Percentiles rank a stretch among this genome's conserved stretches.
Evolutionary conservation across 164 flowering plant genomes (phyloP).

Genomic region (Houttuynia cordata): DNA sequence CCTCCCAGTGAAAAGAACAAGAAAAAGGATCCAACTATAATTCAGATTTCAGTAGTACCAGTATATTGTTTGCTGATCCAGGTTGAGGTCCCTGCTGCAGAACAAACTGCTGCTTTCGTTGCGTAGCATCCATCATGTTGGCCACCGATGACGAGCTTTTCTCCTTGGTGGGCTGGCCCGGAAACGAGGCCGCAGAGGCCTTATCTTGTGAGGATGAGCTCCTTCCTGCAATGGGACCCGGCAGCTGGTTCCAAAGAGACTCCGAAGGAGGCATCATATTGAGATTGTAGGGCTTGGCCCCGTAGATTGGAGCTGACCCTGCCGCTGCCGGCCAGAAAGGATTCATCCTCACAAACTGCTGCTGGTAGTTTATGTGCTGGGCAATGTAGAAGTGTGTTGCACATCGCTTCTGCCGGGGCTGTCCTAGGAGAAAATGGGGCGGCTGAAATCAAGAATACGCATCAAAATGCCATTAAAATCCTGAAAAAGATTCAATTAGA

Average conservation of each 20-base stretch:
- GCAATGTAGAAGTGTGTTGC: constrained; percentile 95
- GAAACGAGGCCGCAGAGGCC: constrained; percentile 19
- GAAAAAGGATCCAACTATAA: background rate
- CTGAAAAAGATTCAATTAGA: background rate
- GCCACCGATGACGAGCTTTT: constrained; percentile 30
- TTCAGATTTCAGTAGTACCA: constrained; percentile 32
- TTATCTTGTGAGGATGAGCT: constrained; percentile 42
- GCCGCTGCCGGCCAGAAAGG: constrained; percentile 76
- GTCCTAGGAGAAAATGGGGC: constrained; percentile 40
- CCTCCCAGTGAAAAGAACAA: background rate
- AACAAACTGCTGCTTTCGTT: constrained; percentile 54
- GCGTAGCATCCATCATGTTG: constrained; percentile 10
- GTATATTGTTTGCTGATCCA: constrained; percentile 47
- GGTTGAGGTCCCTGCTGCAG: constrained; percentile 62
- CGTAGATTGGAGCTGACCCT: constrained; percentile 56
- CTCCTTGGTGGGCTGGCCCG: constrained; percentile 31
- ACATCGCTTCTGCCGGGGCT: constrained; percentile 69
- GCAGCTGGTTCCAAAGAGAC: constrained; percentile 21
- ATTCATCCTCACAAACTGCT: constrained; percentile 69
- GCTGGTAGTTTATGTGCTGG: constrained; percentile 42
- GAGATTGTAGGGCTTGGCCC: constrained; percentile 62
- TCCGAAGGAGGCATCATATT: constrained; percentile 56
- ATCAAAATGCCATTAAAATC: background rate
- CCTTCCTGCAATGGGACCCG: constrained; percentile 32
- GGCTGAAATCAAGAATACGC: constrained; percentile 29